Evolutionary conservation across 2,329 filamentous ascomycete species (phyloP).

Genomic region (Diaporthe australafricana): DNA sequence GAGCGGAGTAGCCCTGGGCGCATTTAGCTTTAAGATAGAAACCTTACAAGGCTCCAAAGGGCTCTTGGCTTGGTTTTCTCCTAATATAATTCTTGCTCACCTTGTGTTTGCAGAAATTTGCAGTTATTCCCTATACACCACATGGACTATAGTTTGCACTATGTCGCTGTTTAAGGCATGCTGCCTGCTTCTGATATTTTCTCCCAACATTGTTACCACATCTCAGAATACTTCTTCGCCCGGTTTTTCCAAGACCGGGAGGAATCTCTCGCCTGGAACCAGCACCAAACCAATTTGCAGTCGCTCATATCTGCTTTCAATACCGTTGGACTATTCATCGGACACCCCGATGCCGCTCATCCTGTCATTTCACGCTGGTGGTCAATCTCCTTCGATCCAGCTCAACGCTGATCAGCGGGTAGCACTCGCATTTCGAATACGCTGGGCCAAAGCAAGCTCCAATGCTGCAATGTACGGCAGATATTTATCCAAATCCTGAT

Average conservation of each 20-base stretch:
- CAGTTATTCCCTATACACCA: neutral
- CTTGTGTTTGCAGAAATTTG: neutral
- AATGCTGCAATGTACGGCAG: neutral
- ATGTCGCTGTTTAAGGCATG: neutral
- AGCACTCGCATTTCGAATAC: neutral
- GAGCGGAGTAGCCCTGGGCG: neutral
- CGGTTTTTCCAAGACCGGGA: neutral
- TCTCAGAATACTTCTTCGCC: neutral
- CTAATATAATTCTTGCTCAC: neutral
- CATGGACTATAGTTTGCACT: neutral
- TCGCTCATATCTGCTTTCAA: slow-evolving; percentile 12
- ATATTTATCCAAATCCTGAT: slow-evolving; percentile 7
- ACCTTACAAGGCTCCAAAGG: neutral
- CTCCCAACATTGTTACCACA: neutral
- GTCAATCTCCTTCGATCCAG: slow-evolving; percentile 7
- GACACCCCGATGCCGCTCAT: neutral
- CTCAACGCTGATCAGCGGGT: neutral
- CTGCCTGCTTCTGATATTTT: neutral
- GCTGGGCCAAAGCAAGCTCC: neutral
- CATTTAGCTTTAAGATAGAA: accelerated
- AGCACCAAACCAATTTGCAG: neutral
- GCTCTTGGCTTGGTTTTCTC: neutral
- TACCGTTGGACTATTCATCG: neutral
- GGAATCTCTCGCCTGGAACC: neutral
- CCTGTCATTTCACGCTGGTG: slow-evolving; percentile 5